Evolutionary conservation across 306 rosid species (phyloP).

Genomic region (Castanea sativa): DNA sequence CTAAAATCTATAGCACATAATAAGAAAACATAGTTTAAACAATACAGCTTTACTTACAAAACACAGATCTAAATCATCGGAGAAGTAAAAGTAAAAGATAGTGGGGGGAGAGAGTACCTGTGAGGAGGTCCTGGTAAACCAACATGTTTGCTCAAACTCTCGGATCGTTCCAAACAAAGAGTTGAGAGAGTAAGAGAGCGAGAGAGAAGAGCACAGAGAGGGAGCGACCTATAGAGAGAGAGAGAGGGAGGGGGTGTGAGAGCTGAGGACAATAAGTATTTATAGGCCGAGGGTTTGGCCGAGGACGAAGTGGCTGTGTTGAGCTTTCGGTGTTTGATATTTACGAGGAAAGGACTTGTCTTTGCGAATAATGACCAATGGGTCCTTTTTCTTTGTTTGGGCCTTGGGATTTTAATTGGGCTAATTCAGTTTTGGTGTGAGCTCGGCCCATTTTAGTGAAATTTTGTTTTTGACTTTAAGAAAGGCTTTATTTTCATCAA

Average conservation of each 20-base stretch:
- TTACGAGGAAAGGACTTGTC: conserved; percentile 7
- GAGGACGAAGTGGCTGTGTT: not conserved
- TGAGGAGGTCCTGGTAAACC: conserved; percentile 65
- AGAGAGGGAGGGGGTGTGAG: conserved; percentile 7
- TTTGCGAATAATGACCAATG: conserved; percentile 7
- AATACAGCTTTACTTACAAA: not conserved
- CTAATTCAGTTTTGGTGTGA: too few species aligned
- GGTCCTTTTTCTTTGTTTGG: not conserved
- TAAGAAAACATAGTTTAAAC: not conserved
- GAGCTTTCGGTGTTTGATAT: not conserved
- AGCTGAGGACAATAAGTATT: not conserved
- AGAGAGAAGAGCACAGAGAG: not conserved
- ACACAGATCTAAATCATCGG: not conserved
- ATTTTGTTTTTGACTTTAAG: too few species aligned
- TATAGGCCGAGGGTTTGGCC: conserved; percentile 58
- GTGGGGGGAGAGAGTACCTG: conserved; percentile 29
- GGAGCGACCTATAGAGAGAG: conserved; percentile 3
- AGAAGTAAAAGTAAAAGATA: too few species aligned
- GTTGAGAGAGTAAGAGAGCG: not conserved
- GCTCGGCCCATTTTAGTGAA: too few species aligned
- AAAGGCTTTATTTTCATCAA: too few species aligned
- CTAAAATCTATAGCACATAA: not conserved
- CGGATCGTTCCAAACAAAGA: conserved; percentile 28
- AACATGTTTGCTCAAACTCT: conserved; percentile 48
- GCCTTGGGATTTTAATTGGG: too few species aligned